Conservation (phyloP, 2,329 filamentous ascomycete species). For the Penicillium sp. region DNA sequence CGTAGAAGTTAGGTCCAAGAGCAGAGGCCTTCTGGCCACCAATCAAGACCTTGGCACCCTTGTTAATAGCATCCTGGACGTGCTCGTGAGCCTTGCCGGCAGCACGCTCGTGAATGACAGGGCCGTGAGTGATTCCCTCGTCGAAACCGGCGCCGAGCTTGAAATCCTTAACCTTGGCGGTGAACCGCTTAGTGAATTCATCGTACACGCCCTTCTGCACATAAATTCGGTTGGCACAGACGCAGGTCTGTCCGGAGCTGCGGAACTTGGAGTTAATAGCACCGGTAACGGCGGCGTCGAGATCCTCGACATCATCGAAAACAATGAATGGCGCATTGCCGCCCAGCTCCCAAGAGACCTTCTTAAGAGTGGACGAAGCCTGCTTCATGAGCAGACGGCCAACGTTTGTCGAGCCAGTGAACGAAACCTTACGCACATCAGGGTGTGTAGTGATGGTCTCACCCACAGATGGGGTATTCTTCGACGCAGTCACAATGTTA, state of each 20-base stretch:
- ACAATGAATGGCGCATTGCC: conserved; percentile 97
- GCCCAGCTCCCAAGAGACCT: conserved; percentile 84
- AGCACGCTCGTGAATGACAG: conserved; percentile 74
- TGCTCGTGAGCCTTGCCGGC: conserved; percentile 76
- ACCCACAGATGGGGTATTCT: conserved; percentile 80
- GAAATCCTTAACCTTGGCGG: conserved; percentile 52
- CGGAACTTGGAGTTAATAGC: conserved; percentile 90
- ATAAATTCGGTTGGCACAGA: conserved; percentile 67
- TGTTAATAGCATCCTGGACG: conserved; percentile 73
- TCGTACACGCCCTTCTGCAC: conserved; percentile 55
- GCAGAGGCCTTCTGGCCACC: conserved; percentile 74
- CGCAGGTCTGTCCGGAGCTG: conserved; percentile 92
- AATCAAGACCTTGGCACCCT: conserved; percentile 72
- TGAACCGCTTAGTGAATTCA: conserved; percentile 56
- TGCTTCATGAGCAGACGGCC: conserved; percentile 86
- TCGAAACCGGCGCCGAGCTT: conserved; percentile 50
- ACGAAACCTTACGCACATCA: conserved; percentile 83
- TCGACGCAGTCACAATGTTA: conserved; percentile 78
- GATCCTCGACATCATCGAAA: conserved; percentile 83
- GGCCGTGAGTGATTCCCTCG: conserved; percentile 49
- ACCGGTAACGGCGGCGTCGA: conserved; percentile 79
- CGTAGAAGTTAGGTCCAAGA: conserved; percentile 81
- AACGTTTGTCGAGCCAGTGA: conserved; percentile 74
- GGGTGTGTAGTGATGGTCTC: conserved; percentile 73
- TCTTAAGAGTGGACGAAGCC: conserved; percentile 78